Conservation (phyloP, 768 basidiomycete species). For the Phylloporus arenicola region DNA sequence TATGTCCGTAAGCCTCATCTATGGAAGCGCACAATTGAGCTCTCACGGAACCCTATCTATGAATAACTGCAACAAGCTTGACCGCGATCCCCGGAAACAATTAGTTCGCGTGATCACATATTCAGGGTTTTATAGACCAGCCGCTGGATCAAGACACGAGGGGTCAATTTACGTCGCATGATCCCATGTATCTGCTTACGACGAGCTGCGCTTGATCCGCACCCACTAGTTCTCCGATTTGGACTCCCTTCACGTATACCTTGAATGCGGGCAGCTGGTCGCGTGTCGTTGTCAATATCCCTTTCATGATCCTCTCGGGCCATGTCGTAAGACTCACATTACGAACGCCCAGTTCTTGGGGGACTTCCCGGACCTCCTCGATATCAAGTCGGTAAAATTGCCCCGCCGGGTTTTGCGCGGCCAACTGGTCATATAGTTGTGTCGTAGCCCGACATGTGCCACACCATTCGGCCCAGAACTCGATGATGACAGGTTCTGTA, state of each 20-base stretch:
- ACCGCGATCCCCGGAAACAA: constrained; percentile 6
- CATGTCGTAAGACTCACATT: constrained; percentile 13
- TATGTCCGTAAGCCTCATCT: constrained; percentile 18
- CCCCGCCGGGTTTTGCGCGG: constrained; percentile 23
- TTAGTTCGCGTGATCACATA: constrained; percentile 16
- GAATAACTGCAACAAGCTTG: constrained; percentile 12
- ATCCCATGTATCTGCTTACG: constrained; percentile 13
- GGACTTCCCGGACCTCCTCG: constrained; percentile 25
- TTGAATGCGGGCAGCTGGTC: constrained; percentile 28
- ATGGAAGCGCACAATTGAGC: constrained; percentile 5
- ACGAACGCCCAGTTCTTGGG: constrained; percentile 21
- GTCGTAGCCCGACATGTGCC: constrained; percentile 19
- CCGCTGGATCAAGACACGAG: constrained; percentile 18
- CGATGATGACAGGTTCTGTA: constrained; percentile 23
- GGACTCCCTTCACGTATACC: constrained; percentile 27
- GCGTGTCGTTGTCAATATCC: constrained; percentile 7
- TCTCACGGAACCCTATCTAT: constrained; percentile 15
- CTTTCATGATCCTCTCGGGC: constrained; percentile 11
- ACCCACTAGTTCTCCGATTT: constrained; percentile 28
- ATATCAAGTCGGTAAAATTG: constrained; percentile 30
- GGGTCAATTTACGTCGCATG: constrained; percentile 15
- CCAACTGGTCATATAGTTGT: constrained; percentile 20
- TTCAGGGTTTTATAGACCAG: constrained; percentile 26
- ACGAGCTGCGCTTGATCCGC: constrained; percentile 21
- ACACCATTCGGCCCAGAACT: constrained; percentile 32